phyloP scores from a whole-genome alignment of 176 grass and related monocot genomes.

The Oryza meridionalis region DNA sequence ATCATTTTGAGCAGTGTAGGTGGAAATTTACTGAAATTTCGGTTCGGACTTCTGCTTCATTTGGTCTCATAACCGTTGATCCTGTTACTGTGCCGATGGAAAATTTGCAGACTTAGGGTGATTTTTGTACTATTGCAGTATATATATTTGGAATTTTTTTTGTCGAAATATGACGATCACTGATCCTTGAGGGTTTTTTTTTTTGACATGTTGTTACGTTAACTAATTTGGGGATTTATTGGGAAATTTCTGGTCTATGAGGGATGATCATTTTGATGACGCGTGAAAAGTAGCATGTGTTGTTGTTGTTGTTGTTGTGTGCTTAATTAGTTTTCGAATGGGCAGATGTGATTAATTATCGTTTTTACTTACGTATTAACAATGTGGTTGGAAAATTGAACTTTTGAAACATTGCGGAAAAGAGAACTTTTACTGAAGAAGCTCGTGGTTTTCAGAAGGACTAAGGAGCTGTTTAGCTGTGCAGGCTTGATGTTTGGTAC shows the following conservation, averaged over 20 bases:
- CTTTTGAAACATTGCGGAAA: not conserved
- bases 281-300: conserved; percentile 7
- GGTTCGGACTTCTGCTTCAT: not conserved
- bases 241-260: not conserved
- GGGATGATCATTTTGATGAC: not conserved
- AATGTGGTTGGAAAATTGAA: not conserved
- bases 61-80: not conserved
- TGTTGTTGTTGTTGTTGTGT: not conserved
- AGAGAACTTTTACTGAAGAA: not conserved
- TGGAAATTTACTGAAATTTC: not conserved
- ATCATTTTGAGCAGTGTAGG: not conserved
- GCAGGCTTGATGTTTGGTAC: not conserved
- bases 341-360: not conserved
- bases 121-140: not conserved
- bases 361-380: not conserved
- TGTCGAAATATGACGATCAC: not conserved
- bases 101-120: not conserved
- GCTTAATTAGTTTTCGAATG: conserved; percentile 8
- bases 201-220: not conserved
- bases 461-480: not conserved
- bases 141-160: not conserved
- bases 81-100: not conserved
- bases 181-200: no score
- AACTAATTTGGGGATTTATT: conserved; percentile 11
- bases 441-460: not conserved